Evolutionary conservation across 148 eudicot species (phyloP), one percentile per base, ranked within the genome.

Genomic region (Cornus controversa): DNA sequence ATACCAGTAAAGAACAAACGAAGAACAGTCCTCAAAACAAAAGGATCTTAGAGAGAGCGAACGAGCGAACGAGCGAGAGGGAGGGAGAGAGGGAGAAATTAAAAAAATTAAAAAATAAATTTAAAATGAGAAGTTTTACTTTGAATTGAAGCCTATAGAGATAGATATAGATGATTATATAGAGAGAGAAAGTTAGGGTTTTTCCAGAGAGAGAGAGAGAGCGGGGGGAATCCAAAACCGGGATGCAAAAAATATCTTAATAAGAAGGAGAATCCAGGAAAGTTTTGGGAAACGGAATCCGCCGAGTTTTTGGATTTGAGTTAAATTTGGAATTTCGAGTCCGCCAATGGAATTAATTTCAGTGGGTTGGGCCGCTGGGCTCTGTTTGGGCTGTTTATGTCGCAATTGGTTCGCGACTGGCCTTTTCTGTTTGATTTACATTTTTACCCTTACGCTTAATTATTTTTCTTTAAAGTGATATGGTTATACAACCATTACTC

Each of bases 251-350:
- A 54, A 54, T 14, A 54, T 54, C 60, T 54, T 14, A 0, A 54
- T 54, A 11, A 4, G 22, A 54, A 16, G 60, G 60, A 14, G 60
- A 54, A 14, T 47, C 54, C 54, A 2, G 54, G 54, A 10, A 14
- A 14, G 16, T 31, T 10, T 28, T 9, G 67, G 8, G 60, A 54
- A 14, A 25, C 77, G 77, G 77, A 75, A 75, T 64, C 24, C 9
- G 14, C 53, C 36, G 58, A 23, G 69, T 40, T 75, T 13, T 64
- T 75, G 69, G 69, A 64, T 75, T 64, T 24, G 69, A 75, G 58
- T 73, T 75, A 24, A 64, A 64, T 63, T 75, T 63, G 69, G 34
- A 25, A 42, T 75, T 75, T 75, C 16, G 77, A 64, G 77, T 75
- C 77, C 77, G 77, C 77, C 77, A 75, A 75, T 75, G n/a, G 58